Percentiles rank a stretch among this genome's conserved stretches.
Conservation (phyloP, 495 filamentous ascomycete genomes). For the Penicillium canariense region DNA sequence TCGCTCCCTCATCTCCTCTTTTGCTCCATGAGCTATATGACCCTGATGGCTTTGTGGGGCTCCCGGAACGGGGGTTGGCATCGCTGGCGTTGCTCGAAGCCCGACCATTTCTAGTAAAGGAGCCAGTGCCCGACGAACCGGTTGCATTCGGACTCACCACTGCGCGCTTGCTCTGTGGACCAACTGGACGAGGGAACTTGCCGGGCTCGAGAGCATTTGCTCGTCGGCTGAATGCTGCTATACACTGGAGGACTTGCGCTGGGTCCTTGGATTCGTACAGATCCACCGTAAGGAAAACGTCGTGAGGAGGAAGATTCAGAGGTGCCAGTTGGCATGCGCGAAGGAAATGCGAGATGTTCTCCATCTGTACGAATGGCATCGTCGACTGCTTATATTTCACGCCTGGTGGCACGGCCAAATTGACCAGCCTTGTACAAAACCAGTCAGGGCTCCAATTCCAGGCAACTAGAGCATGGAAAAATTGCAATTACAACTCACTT, state of each 20-base stretch:
- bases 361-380: constrained; percentile 99
- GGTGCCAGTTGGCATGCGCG: constrained; percentile 80
- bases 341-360: constrained; percentile 97
- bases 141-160: constrained; percentile 70
- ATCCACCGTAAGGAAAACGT: constrained; percentile 96
- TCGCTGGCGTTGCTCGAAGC: constrained; percentile 69
- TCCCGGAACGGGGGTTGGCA: constrained; percentile 54
- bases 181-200: constrained; percentile 69
- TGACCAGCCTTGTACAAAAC: constrained; percentile 65
- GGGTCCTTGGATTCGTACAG: constrained; percentile 96
- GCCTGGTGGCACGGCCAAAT: constrained; percentile 74
- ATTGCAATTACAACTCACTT: constrained; percentile 54
- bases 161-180: constrained; percentile 56
- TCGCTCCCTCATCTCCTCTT: constrained; percentile 72
- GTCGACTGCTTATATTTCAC: constrained; percentile 75
- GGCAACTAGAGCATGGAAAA: neutral
- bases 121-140: constrained; percentile 49
- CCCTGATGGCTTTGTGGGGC: constrained; percentile 59
- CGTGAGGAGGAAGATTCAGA: constrained; percentile 84
- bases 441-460: constrained; percentile 7
- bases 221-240: constrained; percentile 84
- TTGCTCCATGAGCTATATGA: constrained; percentile 88
- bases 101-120: constrained; percentile 43
- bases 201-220: constrained; percentile 75
- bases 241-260: constrained; percentile 91